Evolutionary conservation across 2,329 filamentous ascomycete species (phyloP), one percentile per base, ranked within the genome.

Genomic region (Sporothrix variecibatus): DNA sequence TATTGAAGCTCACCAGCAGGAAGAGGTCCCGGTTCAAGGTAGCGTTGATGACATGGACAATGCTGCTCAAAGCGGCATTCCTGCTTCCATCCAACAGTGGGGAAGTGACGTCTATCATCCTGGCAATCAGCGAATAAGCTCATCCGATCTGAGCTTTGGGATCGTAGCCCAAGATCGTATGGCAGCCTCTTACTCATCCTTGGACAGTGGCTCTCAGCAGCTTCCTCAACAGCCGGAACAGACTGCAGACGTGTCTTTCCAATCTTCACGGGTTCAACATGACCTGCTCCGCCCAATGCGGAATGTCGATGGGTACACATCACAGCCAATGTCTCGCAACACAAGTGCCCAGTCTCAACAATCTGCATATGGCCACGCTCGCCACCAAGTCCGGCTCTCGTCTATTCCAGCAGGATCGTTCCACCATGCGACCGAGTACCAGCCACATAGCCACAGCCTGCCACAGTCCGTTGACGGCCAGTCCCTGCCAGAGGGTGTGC

Each of bases 251-350:
- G 12, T 7, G 40, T 31, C 12, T 53, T 15, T 65, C 23, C 20
- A 65, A 43, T 65, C 60, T 26, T 34, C 12, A 11, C 60, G 40
- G n/a, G 7, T 2, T 12, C 69, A 75, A 6, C 56, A 77, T 0
- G 78, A 56, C 11, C 34, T 70, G 15, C 72, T 12, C 2, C 60
- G 34, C 12, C 56, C 7, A 7, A 17, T 3, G 1, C 12, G 46
- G 20, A 11, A 17, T 49, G 62, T 79, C 0, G 78, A 81, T 26
- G 85, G 85, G 4, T 87, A 87, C 77, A 82, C 83, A 34, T 86
- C 85, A 8, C 83, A 86, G 75, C 86, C 86, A 5, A 86, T 88
- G 84, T 85, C 85, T 1, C 84, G 86, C 3, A 80, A 86, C 75
- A 77, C 82, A 0, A 86, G 86, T 58, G 80, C 82, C 11, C 82